Conservation (phyloP, 2,329 filamentous ascomycete genomes). For the Verticillium longisporum region DNA sequence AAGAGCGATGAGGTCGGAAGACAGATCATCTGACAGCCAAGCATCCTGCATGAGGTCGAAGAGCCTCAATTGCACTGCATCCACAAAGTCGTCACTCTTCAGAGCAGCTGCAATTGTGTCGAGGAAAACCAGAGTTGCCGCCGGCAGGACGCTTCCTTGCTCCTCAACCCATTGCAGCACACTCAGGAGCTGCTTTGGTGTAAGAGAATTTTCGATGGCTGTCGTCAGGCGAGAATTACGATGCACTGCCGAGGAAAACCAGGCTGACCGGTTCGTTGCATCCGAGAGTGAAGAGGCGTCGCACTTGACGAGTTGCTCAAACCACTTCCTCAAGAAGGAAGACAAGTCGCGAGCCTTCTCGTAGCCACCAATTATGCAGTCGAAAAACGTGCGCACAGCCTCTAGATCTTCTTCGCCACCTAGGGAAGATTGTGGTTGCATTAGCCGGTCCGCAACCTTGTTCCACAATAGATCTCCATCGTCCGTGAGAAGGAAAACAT, state of each 20-base stretch:
- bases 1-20: slow-evolving; percentile 22
- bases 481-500: slow-evolving; percentile 32
- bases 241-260: slow-evolving; percentile 17
- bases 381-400: slow-evolving; percentile 27
- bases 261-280: slow-evolving; percentile 12
- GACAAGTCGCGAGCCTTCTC: slow-evolving; percentile 35
- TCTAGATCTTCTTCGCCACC: slow-evolving; percentile 11
- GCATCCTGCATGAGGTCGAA: slow-evolving; percentile 25
- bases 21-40: slow-evolving; percentile 17
- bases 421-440: slow-evolving; percentile 10
- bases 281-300: slow-evolving; percentile 14
- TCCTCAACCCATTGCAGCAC: slow-evolving; percentile 34
- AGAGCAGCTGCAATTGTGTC: slow-evolving; percentile 35
- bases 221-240: slow-evolving; percentile 4
- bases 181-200: slow-evolving; percentile 33
- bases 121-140: slow-evolving; percentile 32
- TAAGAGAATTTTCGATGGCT: slow-evolving; percentile 34
- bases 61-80: slow-evolving; percentile 31
- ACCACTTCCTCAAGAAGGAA: slow-evolving; percentile 41
- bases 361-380: slow-evolving; percentile 35
- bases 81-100: slow-evolving; percentile 31
- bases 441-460: slow-evolving; percentile 29
- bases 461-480: slow-evolving; percentile 31
- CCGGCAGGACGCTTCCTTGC: slow-evolving; percentile 20
- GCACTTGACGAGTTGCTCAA: slow-evolving; percentile 28